Evolutionary conservation across 192 early-diverging fungal species (phyloP).

Genomic region (Rhizophagus prolifer): DNA sequence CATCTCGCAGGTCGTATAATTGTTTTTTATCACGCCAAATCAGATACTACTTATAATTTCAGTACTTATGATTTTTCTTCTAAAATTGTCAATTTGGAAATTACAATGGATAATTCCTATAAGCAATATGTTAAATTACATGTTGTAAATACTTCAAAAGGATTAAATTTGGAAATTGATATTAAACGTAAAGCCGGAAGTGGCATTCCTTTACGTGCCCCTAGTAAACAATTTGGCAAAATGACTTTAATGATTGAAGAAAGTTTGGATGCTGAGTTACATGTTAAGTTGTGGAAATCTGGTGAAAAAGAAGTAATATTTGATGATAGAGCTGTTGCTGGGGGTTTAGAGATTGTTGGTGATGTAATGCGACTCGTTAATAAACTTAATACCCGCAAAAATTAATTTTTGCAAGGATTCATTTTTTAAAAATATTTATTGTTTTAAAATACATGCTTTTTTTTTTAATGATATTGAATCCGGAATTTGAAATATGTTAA

Average conservation of each 20-base stretch:
- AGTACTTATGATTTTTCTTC: slow-evolving; percentile 34
- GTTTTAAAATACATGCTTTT: too few species aligned
- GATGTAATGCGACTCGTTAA: slow-evolving; percentile 34
- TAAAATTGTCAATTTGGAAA: slow-evolving; percentile 19
- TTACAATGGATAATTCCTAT: slow-evolving; percentile 23
- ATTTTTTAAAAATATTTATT: too few species aligned
- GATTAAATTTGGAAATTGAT: slow-evolving; percentile 27
- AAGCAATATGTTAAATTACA: slow-evolving; percentile 31
- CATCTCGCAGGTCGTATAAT: slow-evolving; percentile 35
- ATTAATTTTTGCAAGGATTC: too few species aligned
- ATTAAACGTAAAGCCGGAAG: slow-evolving; percentile 36
- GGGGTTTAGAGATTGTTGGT: slow-evolving; percentile 41
- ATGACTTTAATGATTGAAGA: slow-evolving; percentile 41
- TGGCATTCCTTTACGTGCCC: slow-evolving; percentile 45
- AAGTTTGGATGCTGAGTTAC: slow-evolving; percentile 26
- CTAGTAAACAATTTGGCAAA: slow-evolving; percentile 31
- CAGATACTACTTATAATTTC: slow-evolving; percentile 46
- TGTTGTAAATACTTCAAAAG: slow-evolving; percentile 22
- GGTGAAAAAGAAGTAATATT: slow-evolving; percentile 31
- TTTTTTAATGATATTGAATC: too few species aligned
- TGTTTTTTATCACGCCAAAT: slow-evolving; percentile 36
- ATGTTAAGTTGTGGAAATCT: slow-evolving; percentile 33
- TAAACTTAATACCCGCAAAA: background rate
- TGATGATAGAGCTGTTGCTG: slow-evolving; percentile 32
- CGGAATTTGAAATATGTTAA: too few species aligned